phyloP scores from a whole-genome alignment of 140 eudicot species.

The Cichorium intybus region DNA sequence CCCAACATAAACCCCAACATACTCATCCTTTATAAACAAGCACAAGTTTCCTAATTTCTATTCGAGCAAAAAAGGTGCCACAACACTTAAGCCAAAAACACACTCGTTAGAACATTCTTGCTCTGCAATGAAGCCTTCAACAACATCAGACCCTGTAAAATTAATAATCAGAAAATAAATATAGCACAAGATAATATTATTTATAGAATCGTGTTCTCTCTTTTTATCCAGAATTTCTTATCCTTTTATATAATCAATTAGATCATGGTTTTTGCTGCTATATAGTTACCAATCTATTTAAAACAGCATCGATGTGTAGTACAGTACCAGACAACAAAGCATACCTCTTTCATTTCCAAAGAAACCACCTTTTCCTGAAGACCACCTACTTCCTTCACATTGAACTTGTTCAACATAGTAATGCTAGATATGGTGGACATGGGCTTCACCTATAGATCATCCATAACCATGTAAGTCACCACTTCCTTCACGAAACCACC shows the following conservation, averaged over 20 bases:
- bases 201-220: no score
- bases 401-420: conserved; percentile 37
- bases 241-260: no score
- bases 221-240: no score
- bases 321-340: not conserved
- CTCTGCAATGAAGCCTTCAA: conserved; percentile 31
- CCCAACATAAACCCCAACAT: no score
- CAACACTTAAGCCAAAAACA: conserved; percentile 18
- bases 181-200: no score
- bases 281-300: no score
- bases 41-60: not conserved
- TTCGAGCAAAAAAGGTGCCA: not conserved
- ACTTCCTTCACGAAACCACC: conserved; percentile 42
- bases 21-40: no score
- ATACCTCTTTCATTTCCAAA: conserved; percentile 41
- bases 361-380: conserved; percentile 33
- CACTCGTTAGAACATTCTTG: conserved; percentile 33
- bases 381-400: conserved; percentile 32
- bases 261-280: no score
- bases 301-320: not conserved
- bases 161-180: no score
- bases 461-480: conserved; percentile 47
- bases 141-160: conserved; percentile 38
- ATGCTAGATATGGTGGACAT: conserved; percentile 46
- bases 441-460: conserved; percentile 39